phyloP scores from a whole-genome alignment of 164 flowering plant genomes.

The Berberis vulgaris region DNA sequence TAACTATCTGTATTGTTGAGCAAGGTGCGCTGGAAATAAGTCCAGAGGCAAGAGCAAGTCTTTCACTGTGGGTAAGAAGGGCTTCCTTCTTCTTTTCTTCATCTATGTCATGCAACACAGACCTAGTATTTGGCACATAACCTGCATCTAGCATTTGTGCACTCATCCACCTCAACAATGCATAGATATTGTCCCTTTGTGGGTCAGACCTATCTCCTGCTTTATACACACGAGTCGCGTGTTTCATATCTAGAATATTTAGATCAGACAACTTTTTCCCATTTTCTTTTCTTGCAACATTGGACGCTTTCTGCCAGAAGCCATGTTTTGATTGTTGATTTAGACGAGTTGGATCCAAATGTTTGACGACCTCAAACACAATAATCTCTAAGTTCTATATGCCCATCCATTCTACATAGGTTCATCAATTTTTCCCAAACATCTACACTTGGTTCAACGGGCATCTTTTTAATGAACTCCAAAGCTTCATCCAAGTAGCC shows the following conservation, averaged over 20 bases:
- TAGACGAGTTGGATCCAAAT: constrained; percentile 46
- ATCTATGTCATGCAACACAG: constrained; percentile 62
- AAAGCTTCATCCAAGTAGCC: constrained; percentile 65
- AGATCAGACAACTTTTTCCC: constrained; percentile 28
- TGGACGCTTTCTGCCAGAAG: constrained; percentile 38
- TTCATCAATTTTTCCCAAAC: constrained; percentile 70
- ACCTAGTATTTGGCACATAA: constrained; percentile 49
- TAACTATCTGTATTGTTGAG: constrained; percentile 38
- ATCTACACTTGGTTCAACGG: constrained; percentile 47
- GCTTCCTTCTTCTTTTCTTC: constrained; percentile 65
- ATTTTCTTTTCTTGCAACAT: constrained; percentile 36
- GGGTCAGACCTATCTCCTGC: constrained; percentile 73
- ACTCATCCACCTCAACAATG: constrained; percentile 31
- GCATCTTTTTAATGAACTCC: constrained; percentile 65
- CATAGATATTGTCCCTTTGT: constrained; percentile 40
- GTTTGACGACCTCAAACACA: constrained; percentile 50
- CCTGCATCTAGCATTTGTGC: constrained; percentile 61
- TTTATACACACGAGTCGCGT: constrained; percentile 42
- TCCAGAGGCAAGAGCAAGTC: constrained; percentile 50
- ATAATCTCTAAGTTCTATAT: constrained; percentile 50
- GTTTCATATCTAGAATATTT: constrained; percentile 27
- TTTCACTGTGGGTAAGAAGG: constrained; percentile 60
- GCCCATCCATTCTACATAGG: constrained; percentile 52
- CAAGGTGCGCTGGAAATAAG: constrained; percentile 45
- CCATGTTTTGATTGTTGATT: constrained; percentile 46